phyloP scores from a whole-genome alignment of 75 land plant genomes.

The Adiantum capillusveneris region DNA sequence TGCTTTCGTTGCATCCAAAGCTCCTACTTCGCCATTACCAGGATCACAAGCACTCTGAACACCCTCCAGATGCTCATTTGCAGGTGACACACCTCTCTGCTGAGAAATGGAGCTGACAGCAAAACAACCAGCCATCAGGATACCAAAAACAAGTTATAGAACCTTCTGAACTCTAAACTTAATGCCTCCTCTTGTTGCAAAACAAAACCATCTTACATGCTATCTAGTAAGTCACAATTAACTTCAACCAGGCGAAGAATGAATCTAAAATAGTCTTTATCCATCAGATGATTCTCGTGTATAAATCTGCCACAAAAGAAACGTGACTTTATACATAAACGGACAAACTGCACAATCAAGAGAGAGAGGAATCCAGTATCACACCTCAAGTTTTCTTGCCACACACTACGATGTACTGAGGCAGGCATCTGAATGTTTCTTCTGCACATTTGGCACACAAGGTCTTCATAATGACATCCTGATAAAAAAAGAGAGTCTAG shows the following conservation, averaged over 20 bases:
- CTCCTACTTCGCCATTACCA: neutral
- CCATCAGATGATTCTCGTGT: slow-evolving; percentile 28
- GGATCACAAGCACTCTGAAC: neutral
- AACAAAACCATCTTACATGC: slow-evolving; percentile 18
- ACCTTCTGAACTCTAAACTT: too few species aligned
- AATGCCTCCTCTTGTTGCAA: too few species aligned
- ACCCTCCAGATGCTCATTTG: neutral
- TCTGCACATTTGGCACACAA: slow-evolving; percentile 2
- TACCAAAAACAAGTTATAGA: too few species aligned
- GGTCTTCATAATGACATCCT: too few species aligned
- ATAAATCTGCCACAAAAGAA: slow-evolving; percentile 19
- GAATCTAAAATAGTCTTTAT: slow-evolving; percentile 26
- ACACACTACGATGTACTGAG: slow-evolving; percentile 24
- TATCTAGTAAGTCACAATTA: slow-evolving; percentile 15
- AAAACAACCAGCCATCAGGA: too few species aligned
- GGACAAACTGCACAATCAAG: too few species aligned
- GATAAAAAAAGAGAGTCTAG: neutral
- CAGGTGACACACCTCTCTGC: too few species aligned
- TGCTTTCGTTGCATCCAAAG: slow-evolving; percentile 1
- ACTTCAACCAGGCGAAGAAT: slow-evolving; percentile 14
- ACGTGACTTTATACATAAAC: too few species aligned
- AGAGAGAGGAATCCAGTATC: neutral
- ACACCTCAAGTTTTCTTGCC: slow-evolving; percentile 31
- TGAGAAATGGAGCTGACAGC: too few species aligned
- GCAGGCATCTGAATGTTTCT: slow-evolving; percentile 20